A percentile compares a stretch with the other conserved stretches of the same genome.
phyloP scores from a whole-genome alignment of 2,329 filamentous ascomycete species.

The Hypomyces rosellus region DNA sequence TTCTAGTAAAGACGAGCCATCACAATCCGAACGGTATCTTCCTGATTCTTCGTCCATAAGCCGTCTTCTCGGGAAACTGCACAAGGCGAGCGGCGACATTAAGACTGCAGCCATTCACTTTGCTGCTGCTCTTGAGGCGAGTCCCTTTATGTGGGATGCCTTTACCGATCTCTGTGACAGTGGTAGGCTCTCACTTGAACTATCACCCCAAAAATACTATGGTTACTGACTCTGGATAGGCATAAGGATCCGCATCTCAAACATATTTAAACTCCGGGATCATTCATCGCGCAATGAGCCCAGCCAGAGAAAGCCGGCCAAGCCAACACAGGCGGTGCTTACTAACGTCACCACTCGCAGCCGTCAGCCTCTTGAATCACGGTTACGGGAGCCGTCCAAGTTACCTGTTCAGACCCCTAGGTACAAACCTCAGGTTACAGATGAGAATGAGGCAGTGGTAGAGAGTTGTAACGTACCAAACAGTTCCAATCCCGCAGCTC shows the following conservation, averaged over 20 bases:
- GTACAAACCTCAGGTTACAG: neutral
- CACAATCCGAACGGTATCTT: neutral
- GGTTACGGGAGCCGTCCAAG: neutral
- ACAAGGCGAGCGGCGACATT: constrained; percentile 13
- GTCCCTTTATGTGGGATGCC: constrained; percentile 19
- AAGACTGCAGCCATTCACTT: constrained; percentile 12
- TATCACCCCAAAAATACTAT: neutral
- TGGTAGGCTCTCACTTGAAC: constrained; percentile 5
- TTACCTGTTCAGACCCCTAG: neutral
- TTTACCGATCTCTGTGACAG: constrained; percentile 17
- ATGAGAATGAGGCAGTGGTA: neutral
- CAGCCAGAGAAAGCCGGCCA: neutral
- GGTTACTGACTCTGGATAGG: neutral
- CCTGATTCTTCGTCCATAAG: neutral
- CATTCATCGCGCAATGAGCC: too few relatives aligned
- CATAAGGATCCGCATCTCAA: neutral
- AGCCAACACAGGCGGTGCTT: too few relatives aligned
- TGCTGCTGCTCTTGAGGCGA: constrained; percentile 12
- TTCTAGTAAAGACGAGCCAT: neutral
- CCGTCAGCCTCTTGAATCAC: too few relatives aligned
- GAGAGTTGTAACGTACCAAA: neutral
- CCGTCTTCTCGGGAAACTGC: neutral
- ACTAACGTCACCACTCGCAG: too few relatives aligned
- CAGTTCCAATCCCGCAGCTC: neutral
- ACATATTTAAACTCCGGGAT: neutral